Evolutionary conservation across 2,329 filamentous ascomycete genomes (phyloP).

Genomic region (Monilinia fructicola): DNA sequence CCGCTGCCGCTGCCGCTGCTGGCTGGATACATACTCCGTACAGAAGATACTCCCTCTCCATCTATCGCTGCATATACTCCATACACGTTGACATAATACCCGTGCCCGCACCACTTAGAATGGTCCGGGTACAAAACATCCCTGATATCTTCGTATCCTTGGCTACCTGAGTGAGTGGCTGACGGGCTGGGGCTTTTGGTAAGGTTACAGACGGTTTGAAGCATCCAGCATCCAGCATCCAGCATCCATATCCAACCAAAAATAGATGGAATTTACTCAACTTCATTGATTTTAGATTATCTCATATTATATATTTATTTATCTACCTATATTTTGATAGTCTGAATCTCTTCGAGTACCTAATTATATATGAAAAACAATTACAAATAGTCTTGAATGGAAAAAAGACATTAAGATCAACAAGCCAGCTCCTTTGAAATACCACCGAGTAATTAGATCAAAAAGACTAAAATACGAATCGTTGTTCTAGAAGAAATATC

Average conservation of each 20-base stretch:
- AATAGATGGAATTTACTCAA: neutral
- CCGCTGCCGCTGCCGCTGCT: too few species aligned
- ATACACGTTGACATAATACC: too few species aligned
- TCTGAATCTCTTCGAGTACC: neutral
- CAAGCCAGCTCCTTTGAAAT: neutral
- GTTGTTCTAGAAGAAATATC: slow-evolving; percentile 13
- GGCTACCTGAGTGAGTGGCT: slow-evolving; percentile 15
- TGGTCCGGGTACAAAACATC: too few species aligned
- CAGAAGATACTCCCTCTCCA: too few species aligned
- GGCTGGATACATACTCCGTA: too few species aligned
- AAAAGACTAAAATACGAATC: neutral
- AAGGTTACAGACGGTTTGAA: neutral
- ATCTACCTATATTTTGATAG: neutral
- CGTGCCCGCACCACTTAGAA: too few species aligned
- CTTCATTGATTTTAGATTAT: neutral
- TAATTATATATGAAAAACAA: neutral
- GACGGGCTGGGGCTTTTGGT: neutral
- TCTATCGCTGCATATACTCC: too few species aligned
- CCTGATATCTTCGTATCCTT: too few species aligned
- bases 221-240: neutral
- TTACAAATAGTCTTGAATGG: too few species aligned
- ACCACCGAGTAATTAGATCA: neutral
- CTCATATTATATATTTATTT: neutral
- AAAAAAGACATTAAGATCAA: too few species aligned
- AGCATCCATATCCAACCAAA: slow-evolving; percentile 8